Base-by-base conservation (phyloP, 345 rosid species). In the Acer yangbiense region DNA sequence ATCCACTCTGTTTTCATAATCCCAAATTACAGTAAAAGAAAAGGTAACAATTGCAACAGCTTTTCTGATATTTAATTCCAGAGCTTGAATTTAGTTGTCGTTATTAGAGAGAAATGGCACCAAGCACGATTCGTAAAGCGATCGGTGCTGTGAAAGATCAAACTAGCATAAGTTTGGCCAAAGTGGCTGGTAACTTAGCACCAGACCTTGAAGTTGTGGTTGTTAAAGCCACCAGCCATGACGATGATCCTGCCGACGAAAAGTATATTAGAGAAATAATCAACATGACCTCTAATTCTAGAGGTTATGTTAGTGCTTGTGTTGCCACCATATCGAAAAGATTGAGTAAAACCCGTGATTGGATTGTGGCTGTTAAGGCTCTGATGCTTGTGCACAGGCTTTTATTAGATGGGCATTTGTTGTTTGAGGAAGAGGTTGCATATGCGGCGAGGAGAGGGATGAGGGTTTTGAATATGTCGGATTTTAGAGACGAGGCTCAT, bases 121-220 rank as follows among this genome's bases (percentile, higher is more conserved):
- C 92, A 63, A 94, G 92, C 89, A 88, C 96, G 68, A 93, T 96
- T 74, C 91, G 98, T 20, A 96, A 91, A 79, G 98, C 99, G 76
- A 89, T 96, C 65, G 99, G 99, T 58, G 93, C 95, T 4, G 98
- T 96, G 44, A 96, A 96, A 79, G 99, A 96, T 71, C 99, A 96
- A 63, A 96, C 99, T 10, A 96, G 98, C 68, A 96, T 96, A 3
- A 84, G 99, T 65, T 81, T 96, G 32, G 99, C 99, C 13, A 96
- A 94, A 76, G 97, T 96, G 14, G 91, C 95, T 0, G 89, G 99
- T 60, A 94, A 92, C 86, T 72, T 92, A 80, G 97, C 98, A n/a
- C 98, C 99, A 61, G 98, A 96, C 79, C 97, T 96, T 3, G 98
- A 96, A 76, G 99, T 96, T 18, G 88, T 91, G 58, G 86, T 96